Evolutionary conservation across 1,139 yeast species (phyloP).

Genomic region (Scheffersomyces insectosa): DNA sequence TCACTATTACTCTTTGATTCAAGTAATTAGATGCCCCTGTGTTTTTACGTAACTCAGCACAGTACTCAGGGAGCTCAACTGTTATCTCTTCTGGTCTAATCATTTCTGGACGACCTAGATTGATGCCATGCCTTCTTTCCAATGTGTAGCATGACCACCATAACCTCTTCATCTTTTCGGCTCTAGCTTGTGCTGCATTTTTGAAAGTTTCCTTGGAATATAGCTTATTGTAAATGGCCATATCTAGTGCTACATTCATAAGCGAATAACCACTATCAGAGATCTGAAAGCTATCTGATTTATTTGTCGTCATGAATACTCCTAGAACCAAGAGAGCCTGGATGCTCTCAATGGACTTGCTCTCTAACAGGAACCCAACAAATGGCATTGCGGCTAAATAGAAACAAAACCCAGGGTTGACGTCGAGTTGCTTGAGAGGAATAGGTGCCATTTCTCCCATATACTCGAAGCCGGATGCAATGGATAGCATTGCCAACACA

Average conservation of each 20-base stretch:
- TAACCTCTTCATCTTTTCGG: slow-evolving; percentile 9
- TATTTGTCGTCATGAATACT: slow-evolving; percentile 19
- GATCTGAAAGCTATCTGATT: slow-evolving; percentile 13
- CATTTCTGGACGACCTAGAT: slow-evolving; percentile 15
- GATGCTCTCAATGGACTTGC: slow-evolving; percentile 15
- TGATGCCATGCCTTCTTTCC: slow-evolving; percentile 18
- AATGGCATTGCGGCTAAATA: slow-evolving; percentile 17
- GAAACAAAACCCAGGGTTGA: slow-evolving; percentile 15
- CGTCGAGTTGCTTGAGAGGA: slow-evolving; percentile 13
- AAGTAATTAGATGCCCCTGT: slow-evolving; percentile 15
- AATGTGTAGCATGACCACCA: slow-evolving; percentile 22
- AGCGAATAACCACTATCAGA: slow-evolving; percentile 18
- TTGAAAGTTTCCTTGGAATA: slow-evolving; percentile 5
- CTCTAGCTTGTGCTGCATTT: slow-evolving; percentile 2
- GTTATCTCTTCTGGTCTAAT: slow-evolving; percentile 13
- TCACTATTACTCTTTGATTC: slow-evolving; percentile 14
- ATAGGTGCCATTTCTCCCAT: slow-evolving; percentile 51
- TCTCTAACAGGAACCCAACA: slow-evolving; percentile 17
- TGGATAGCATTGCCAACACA: slow-evolving; percentile 13
- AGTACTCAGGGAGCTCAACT: slow-evolving; percentile 12
- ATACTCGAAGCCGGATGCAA: slow-evolving; percentile 17
- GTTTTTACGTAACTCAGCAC: slow-evolving; percentile 10
- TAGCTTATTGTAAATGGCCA: slow-evolving; percentile 15
- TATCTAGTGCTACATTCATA: slow-evolving; percentile 17
- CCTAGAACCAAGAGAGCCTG: slow-evolving; percentile 16